A percentile compares a stretch with the other conserved stretches of the same genome.
phyloP scores from a whole-genome alignment of 164 flowering plant species.

The Cinnamomum micranthum region DNA sequence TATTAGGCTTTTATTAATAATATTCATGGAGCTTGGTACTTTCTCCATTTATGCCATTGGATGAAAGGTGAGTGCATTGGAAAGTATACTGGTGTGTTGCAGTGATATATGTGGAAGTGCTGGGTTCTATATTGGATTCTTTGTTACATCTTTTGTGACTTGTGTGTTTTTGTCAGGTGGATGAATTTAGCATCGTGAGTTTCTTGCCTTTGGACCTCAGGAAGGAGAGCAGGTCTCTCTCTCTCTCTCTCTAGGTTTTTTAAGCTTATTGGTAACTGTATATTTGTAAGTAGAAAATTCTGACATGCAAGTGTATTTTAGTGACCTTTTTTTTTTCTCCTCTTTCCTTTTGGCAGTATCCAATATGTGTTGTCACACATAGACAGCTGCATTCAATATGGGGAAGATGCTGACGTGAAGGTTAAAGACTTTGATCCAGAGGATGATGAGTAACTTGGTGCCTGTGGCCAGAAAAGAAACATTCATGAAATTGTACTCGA shows the following conservation, averaged over 20 bases:
- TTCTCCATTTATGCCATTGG: neutral
- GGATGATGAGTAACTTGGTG: constrained; percentile 19
- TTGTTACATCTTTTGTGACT: neutral
- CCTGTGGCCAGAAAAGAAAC: too few relatives aligned
- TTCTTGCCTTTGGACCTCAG: constrained; percentile 62
- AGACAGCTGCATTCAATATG: constrained; percentile 78
- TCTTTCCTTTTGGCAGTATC: constrained; percentile 45
- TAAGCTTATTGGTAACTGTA: constrained; percentile 11
- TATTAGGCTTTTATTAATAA: neutral
- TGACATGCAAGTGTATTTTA: neutral
- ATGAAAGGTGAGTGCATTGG: neutral
- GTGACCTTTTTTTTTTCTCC: neutral
- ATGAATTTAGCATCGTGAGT: constrained; percentile 65
- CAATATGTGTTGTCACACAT: constrained; percentile 63
- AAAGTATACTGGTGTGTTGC: neutral
- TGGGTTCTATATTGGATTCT: neutral
- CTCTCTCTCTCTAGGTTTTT: constrained; percentile 1
- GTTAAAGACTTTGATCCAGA: constrained; percentile 76
- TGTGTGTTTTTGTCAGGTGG: constrained; percentile 33
- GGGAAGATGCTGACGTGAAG: constrained; percentile 97
- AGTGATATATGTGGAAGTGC: neutral
- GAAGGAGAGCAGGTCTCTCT: constrained; percentile 43
- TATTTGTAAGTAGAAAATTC: neutral
- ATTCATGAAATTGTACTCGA: too few relatives aligned
- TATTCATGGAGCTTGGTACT: neutral